Percentiles rank a stretch among this genome's conserved stretches.
Conservation (phyloP, 352 stramenopile species). For the Pythium guiyangense region DNA sequence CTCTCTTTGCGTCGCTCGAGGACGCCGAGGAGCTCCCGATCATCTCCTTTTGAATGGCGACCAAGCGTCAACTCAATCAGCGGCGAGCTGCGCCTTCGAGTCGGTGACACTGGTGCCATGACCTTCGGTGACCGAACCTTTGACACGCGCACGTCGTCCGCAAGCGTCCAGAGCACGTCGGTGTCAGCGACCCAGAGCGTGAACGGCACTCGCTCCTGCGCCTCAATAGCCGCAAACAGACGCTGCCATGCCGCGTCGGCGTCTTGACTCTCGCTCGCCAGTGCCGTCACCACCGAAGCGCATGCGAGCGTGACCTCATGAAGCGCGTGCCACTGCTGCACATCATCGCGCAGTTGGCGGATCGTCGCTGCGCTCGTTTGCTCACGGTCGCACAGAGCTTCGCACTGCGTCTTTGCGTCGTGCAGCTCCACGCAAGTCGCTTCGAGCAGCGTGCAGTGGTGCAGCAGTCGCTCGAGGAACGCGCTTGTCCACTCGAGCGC, state of each 20-base stretch:
- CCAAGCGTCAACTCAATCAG: too few species aligned
- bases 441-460: neutral
- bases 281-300: neutral
- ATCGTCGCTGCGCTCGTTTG: too few species aligned
- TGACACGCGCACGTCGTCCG: neutral
- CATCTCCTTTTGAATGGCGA: too few species aligned
- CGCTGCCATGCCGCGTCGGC: neutral
- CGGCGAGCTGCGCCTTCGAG: too few species aligned
- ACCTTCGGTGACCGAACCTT: neutral
- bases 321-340: neutral
- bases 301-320: neutral
- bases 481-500: constrained; percentile 8
- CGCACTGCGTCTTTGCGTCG: neutral
- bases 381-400: neutral
- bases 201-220: neutral
- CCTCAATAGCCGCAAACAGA: constrained; percentile 1
- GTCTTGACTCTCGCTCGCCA: neutral
- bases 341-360: neutral
- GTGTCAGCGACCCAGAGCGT: constrained; percentile 6
- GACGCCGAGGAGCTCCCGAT: too few species aligned
- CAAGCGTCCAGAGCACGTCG: constrained; percentile 1
- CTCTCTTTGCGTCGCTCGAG: too few species aligned
- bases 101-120: too few species aligned
- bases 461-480: constrained; percentile 3
- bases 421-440: too few species aligned